These are phyloP conservation scores for Flaveria bidentis DNA, from an alignment of 129 eudicot genomes.

Conservation along the genomic window DNA sequence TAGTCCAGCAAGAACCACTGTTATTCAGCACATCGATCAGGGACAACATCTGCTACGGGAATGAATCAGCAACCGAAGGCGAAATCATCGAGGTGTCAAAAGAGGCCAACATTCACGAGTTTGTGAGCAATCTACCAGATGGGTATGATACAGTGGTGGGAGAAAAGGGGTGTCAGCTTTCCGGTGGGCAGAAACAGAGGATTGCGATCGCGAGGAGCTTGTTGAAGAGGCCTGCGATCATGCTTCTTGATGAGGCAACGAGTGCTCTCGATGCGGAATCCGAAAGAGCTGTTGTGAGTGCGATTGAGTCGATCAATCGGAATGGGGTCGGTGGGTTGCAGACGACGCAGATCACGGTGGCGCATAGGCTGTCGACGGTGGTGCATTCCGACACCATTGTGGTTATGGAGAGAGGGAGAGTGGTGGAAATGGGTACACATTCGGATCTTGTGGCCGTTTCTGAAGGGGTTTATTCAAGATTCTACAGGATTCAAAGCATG, in stretches of 20 bases:
- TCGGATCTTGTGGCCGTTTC: conserved; percentile 44
- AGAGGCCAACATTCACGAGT: conserved; percentile 72
- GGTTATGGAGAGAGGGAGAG: conserved; percentile 78
- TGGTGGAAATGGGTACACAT: conserved; percentile 72
- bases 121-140: conserved; percentile 67
- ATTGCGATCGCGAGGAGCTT: conserved; percentile 75
- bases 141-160: conserved; percentile 77
- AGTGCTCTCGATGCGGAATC: conserved; percentile 91
- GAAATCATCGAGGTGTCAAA: conserved; percentile 67
- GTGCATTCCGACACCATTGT: conserved; percentile 66
- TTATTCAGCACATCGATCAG: conserved; percentile 75
- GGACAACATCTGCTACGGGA: conserved; percentile 72
- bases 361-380: conserved; percentile 79
- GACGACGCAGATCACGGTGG: conserved; percentile 70
- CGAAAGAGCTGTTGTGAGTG: conserved; percentile 60
- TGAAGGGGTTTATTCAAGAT: conserved; percentile 69
- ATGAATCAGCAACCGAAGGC: conserved; percentile 55
- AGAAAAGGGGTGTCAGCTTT: conserved; percentile 84
- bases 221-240: conserved; percentile 67
- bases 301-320: conserved; percentile 54
- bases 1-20: conserved; percentile 80
- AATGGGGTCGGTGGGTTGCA: conserved; percentile 24
- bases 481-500: conserved; percentile 62
- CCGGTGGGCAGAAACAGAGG: conserved; percentile 86
- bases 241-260: conserved; percentile 85